Evolutionary conservation across 352 stramenopile genomes (phyloP).

Genomic region (Elongisporangium prolatum): DNA sequence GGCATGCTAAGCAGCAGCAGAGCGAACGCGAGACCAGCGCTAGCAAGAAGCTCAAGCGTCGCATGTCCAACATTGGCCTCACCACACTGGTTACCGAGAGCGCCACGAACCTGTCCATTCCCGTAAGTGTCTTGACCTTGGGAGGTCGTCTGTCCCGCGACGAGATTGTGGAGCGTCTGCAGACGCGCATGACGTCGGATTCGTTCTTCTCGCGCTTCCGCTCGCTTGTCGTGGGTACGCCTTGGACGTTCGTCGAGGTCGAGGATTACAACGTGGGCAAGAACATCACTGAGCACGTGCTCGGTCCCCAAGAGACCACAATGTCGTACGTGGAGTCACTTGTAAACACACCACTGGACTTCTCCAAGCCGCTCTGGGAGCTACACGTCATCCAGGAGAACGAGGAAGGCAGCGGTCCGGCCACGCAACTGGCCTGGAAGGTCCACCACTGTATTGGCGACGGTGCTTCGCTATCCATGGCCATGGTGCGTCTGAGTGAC

Average conservation of each 20-base stretch:
- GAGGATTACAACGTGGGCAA: conserved; percentile 41
- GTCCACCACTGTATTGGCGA: conserved; percentile 79
- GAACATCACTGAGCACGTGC: conserved; percentile 54
- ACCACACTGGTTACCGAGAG: conserved; percentile 71
- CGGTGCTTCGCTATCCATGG: conserved; percentile 54
- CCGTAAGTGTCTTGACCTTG: conserved; percentile 57
- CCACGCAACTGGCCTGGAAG: conserved; percentile 62
- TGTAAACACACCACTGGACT: conserved; percentile 65
- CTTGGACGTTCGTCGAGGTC: conserved; percentile 57
- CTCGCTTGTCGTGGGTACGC: conserved; percentile 39
- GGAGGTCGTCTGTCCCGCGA: conserved; percentile 36
- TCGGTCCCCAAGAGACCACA: conserved; percentile 45
- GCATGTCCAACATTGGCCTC: conserved; percentile 68
- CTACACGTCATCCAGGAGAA: conserved; percentile 54
- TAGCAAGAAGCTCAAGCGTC: conserved; percentile 31
- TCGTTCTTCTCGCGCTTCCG: conserved; percentile 70
- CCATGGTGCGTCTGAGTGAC: conserved; percentile 69
- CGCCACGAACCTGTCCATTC: conserved; percentile 73
- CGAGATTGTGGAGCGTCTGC: conserved; percentile 44
- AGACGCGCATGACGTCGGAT: conserved; percentile 43
- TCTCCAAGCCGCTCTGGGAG: conserved; percentile 69
- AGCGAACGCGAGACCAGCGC: conserved; percentile 4
- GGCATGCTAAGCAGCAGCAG: conserved; percentile 21
- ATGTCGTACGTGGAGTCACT: conserved; percentile 65
- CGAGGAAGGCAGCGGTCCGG: conserved; percentile 13